Evolutionary conservation across 2,329 filamentous ascomycete genomes (phyloP), one percentile per base, ranked within the genome.

Genomic region (Fragosphaeria purpurea): DNA sequence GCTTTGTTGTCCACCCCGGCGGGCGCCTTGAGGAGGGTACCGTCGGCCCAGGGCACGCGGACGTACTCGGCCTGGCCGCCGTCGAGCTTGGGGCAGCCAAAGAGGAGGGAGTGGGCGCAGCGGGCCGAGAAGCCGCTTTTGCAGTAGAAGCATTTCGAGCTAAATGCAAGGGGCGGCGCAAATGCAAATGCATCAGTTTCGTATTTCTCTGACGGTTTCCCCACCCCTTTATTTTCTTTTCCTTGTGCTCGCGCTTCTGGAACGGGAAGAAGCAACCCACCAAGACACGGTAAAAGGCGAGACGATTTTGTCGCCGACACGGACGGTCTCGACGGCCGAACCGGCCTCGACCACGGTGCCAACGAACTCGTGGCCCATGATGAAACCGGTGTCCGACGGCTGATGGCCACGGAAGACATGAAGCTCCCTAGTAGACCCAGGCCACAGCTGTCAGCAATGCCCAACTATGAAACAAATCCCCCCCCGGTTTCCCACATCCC

Each of bases 391-490:
- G 1, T 67, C 73, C 6, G 82, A 84, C 31, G 80, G 75, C 62
- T 95, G 82, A 60, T 88, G 83, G 38, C 90, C 90, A 44, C 89
- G 85, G 69, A 83, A 95, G 49, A 88, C 82, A 67, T 95, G 90
- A 39, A 95, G 74, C 63, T 95, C 89, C 61, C 86, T 90, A 40
- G 53, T 22, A 22, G 22, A 22, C 22, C 22, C 22, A 22, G 22
- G 22, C 22, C 22, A 22, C 22, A 22, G 22, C 22, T 22, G 22
- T 22, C 22, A 22, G 22, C 22, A 22, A 22, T 22, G 22, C 22
- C 22, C 22, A 22, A 3, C 22, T 22, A 22, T 22, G 22, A 22
- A 22, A 22, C 22, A 22, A 22, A 22, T n/a, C 22, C 22, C 22
- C 22, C 2, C 22, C 3, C 2, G 22, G 22, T 22, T 22, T 22